phyloP scores from a whole-genome alignment of 139 green algal species.

The Tetradesmus lagerheimii region DNA sequence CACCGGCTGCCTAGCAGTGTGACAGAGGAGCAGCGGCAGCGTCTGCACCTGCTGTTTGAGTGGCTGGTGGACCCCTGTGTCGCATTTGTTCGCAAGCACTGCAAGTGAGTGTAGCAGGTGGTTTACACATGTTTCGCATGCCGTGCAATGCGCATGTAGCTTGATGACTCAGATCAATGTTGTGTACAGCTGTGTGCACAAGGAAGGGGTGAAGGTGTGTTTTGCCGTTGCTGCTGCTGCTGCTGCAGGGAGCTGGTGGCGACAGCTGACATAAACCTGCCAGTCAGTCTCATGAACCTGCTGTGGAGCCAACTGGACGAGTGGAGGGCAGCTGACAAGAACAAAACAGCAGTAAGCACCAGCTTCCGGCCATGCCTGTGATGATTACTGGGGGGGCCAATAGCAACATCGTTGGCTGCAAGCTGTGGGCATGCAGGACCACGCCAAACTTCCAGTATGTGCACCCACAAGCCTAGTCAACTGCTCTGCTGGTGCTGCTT shows the following conservation, averaged over 20 bases:
- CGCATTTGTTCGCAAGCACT: slow-evolving; percentile 66
- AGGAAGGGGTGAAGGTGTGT: slow-evolving; percentile 72
- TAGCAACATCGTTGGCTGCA: not conserved
- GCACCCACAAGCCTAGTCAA: not conserved
- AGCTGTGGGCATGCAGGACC: no score
- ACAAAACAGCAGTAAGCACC: not conserved
- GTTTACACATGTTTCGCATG: not conserved
- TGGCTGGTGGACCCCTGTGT: slow-evolving; percentile 80
- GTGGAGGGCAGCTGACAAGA: slow-evolving; percentile 61
- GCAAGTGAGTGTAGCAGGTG: slow-evolving; percentile 33
- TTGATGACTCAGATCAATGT: not conserved
- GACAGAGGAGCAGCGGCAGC: slow-evolving; percentile 48
- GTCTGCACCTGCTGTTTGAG: slow-evolving; percentile 75
- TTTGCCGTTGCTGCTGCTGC: slow-evolving; percentile 12
- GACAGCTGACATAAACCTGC: slow-evolving; percentile 74
- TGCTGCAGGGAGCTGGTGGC: slow-evolving; percentile 71
- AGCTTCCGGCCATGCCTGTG: not conserved
- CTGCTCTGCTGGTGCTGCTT: not conserved
- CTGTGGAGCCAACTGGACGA: slow-evolving; percentile 67
- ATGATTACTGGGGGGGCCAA: not conserved
- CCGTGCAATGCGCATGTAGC: not conserved
- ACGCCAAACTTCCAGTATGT: no score
- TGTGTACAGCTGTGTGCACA: slow-evolving; percentile 7
- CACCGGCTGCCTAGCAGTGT: slow-evolving; percentile 66
- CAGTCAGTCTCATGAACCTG: slow-evolving; percentile 66